Conservation (phyloP, 2,329 filamentous ascomycete genomes). For the Cladosporium cucumerinum region DNA sequence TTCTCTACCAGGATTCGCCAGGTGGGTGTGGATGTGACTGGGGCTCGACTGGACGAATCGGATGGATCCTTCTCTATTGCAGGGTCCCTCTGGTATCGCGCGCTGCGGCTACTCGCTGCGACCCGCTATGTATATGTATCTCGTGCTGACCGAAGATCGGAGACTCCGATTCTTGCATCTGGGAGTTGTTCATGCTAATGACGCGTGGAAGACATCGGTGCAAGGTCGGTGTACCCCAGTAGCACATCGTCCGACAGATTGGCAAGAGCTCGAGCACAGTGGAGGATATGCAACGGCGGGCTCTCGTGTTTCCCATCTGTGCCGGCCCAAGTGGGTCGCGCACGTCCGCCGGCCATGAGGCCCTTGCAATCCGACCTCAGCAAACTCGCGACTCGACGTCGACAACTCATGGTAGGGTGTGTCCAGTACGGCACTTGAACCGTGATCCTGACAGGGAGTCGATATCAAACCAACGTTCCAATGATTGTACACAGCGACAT, state of each 20-base stretch:
- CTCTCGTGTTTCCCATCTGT: slow-evolving; percentile 3
- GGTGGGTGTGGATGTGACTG: slow-evolving; percentile 10
- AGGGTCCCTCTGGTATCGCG: not conserved
- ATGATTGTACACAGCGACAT: not conserved
- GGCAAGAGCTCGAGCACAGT: not conserved
- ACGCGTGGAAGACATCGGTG: not conserved
- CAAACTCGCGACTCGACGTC: not conserved
- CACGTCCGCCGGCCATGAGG: not conserved
- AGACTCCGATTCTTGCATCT: not conserved
- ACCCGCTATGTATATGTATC: not conserved
- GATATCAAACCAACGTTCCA: not conserved
- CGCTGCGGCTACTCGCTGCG: not conserved
- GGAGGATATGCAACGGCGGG: not conserved
- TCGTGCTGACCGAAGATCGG: not conserved
- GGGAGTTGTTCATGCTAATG: not conserved
- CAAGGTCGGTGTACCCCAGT: not conserved
- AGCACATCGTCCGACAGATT: slow-evolving; percentile 14
- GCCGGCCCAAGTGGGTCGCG: not conserved
- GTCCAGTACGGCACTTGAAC: not conserved
- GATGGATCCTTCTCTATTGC: slow-evolving; percentile 1
- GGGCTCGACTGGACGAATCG: slow-evolving; percentile 5
- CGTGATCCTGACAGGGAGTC: not conserved
- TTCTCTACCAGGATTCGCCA: slow-evolving; percentile 10
- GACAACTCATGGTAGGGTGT: not conserved
- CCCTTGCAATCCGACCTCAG: not conserved